Percentiles rank a stretch among this genome's conserved stretches.
These are phyloP conservation scores for Tylopilus sp. DNA, from an alignment of 768 basidiomycete species.

Conservation along the genomic window DNA sequence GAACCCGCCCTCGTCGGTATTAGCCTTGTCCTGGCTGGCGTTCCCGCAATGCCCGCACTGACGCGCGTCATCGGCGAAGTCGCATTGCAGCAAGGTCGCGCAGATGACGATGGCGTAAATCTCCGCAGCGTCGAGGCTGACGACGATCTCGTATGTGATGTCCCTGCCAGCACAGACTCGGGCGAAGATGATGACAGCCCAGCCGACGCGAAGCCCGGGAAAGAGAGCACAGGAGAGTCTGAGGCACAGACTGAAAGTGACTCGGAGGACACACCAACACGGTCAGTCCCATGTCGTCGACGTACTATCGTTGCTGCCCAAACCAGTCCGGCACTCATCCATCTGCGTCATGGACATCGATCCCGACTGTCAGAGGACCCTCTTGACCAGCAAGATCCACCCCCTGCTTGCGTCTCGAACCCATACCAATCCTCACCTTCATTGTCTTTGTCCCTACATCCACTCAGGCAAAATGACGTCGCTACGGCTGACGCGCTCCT, in stretches of 20 bases:
- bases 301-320: conserved; percentile 62
- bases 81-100: conserved; percentile 85
- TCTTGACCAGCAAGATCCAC: conserved; percentile 59
- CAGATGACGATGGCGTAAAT: conserved; percentile 55
- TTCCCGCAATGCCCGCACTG: conserved; percentile 71
- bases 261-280: conserved; percentile 12
- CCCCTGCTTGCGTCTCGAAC: conserved; percentile 33
- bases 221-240: conserved; percentile 21
- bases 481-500: conserved; percentile 56
- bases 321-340: conserved; percentile 70
- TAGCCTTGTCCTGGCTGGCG: conserved; percentile 73
- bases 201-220: conserved; percentile 39
- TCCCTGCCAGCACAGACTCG: conserved; percentile 19
- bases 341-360: conserved; percentile 48
- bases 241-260: conserved; percentile 5
- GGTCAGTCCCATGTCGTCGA: conserved; percentile 31
- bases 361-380: conserved; percentile 70
- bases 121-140: conserved; percentile 47
- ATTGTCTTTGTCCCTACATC: conserved; percentile 46
- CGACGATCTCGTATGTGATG: conserved; percentile 36
- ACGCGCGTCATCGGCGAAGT: conserved; percentile 76
- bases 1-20: conserved; percentile 83
- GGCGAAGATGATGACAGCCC: conserved; percentile 42
- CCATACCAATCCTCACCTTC: conserved; percentile 75
- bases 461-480: conserved; percentile 41